Base-by-base conservation (phyloP, 176 grass and related monocot genomes). In the Oryza glaberrima region DNA sequence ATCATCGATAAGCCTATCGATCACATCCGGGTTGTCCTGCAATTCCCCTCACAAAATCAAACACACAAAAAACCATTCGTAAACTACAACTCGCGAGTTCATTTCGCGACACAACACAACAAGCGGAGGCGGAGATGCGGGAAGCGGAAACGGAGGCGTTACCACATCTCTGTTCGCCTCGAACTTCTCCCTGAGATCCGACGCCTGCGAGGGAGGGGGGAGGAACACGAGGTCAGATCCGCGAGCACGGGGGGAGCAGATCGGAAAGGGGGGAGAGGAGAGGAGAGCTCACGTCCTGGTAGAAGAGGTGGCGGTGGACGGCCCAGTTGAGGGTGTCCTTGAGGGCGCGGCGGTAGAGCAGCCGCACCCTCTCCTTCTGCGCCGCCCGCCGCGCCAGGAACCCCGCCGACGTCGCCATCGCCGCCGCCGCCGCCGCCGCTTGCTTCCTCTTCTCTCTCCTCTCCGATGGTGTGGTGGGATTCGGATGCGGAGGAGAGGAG, bases 261-360 rank as follows among this genome's bases (percentile, higher is more conserved):
- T 84, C 72, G 60, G 34, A 54, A 4, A 73, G 17, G 30, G 5
- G 9, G 0, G 64, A 30, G 26, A 9, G 38, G n/a, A 65, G 12
- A 26, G 14, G 25, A 67, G 70, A 43, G 60, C 68, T 78, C 78
- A 96, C 93, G 64, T 96, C 91, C 85, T 92, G 86, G 79, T 99
- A 99, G 91, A 99, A 99, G 86, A 96, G 77, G 86, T 96, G 96
- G 89, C 93, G 96, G 75, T 99, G 91, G 56, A 99, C 96, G 44
- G 96, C 91, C 96, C 96, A 99, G 91, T 96, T 99, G 81, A 99
- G 96, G 28, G 91, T 90, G 78, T 99, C 96, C 91, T 90, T 99
- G 81, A 99, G 96, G 15, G 91, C 78, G 1, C 84, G 75, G 63
- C 96, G 96, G 90, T 99, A 99, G 70, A 99, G 96, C 7, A 96